phyloP scores from a whole-genome alignment of 257 asterid genomes.

The Cruciata laevipes region DNA sequence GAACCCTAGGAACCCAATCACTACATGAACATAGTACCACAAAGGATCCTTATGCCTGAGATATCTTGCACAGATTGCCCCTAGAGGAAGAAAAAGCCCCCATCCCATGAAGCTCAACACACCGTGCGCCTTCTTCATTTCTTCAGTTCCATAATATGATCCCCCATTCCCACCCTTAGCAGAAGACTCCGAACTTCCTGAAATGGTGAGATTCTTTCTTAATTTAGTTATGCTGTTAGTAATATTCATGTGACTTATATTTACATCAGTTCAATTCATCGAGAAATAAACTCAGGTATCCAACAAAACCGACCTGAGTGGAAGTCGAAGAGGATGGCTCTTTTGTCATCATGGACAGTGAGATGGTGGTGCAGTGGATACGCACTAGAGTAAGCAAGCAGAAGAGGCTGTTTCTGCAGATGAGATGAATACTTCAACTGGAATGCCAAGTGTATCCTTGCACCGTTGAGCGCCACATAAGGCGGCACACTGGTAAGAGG shows the following conservation, averaged over 20 bases:
- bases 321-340: slow-evolving; percentile 52
- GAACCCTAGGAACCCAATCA: slow-evolving; percentile 61
- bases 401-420: slow-evolving; percentile 57
- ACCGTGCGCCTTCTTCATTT: slow-evolving; percentile 73
- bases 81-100: slow-evolving; percentile 76
- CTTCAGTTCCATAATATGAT: slow-evolving; percentile 16
- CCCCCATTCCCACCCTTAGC: slow-evolving; percentile 2
- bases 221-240: no score
- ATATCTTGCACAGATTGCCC: slow-evolving; percentile 76
- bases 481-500: slow-evolving; percentile 77
- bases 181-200: slow-evolving; percentile 38
- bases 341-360: slow-evolving; percentile 71
- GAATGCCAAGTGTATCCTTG: slow-evolving; percentile 69
- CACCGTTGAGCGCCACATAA: slow-evolving; percentile 48
- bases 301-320: slow-evolving; percentile 46
- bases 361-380: slow-evolving; percentile 77
- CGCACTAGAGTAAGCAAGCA: slow-evolving; percentile 63
- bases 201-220: neutral
- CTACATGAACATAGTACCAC: slow-evolving; percentile 79
- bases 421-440: slow-evolving; percentile 55
- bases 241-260: no score
- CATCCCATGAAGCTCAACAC: slow-evolving; percentile 57
- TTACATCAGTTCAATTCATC: no score
- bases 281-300: neutral
- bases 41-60: slow-evolving; percentile 48